Base-by-base conservation (phyloP, 441 rosid species). In the Mallotus japonicus region DNA sequence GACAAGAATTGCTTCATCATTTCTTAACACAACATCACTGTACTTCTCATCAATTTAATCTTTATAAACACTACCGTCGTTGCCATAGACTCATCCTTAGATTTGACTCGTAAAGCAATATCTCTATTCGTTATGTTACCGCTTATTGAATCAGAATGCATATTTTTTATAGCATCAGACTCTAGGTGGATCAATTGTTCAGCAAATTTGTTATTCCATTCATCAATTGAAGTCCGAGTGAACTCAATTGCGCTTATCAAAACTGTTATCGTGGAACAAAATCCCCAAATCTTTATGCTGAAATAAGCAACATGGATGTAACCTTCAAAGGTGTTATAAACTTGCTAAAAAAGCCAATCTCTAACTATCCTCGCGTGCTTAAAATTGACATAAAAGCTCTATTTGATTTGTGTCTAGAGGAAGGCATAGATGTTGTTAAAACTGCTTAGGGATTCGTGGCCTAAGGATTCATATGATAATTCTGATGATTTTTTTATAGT, bases 381-480 rank as follows among this genome's bases (percentile, higher is more conserved):
- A 95, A 91, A 74, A 74, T 89, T 56, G 91, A 96, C 14, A 75
- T 87, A 63, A 88, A 90, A 77, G 86, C 96, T 3, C 73, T 92
- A 5, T 89, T 92, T 75, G 93, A 91, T 0, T 76, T 95, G 62
- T 92, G 99, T 76, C 85, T 87, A 0, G 86, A 81, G 92, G 81
- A 95, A 95, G 77, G 98, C 96, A 0, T 96, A 92, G 87, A 73
- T 83, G 86, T 64, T 95, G 71, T 71, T 95, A 75, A 95, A 95
- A 81, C 77, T 91, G 84, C 84, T 92, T 3, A 81, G 96, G 75
- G 89, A 89, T 67, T 86, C 88, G n/a, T 95, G 97, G 99, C 96
- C 93, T 12, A 88, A 82, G 34, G 87, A 92, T 61, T 82, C 97
- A 3, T 70, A 74, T 37, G 91, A 84, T 42, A 84, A 81, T 83